A percentile compares a stretch with the other conserved stretches of the same genome.
These are phyloP conservation scores for Aspergillus tamarii DNA, from an alignment of 2,329 filamentous ascomycete species.

Conservation along the genomic window DNA sequence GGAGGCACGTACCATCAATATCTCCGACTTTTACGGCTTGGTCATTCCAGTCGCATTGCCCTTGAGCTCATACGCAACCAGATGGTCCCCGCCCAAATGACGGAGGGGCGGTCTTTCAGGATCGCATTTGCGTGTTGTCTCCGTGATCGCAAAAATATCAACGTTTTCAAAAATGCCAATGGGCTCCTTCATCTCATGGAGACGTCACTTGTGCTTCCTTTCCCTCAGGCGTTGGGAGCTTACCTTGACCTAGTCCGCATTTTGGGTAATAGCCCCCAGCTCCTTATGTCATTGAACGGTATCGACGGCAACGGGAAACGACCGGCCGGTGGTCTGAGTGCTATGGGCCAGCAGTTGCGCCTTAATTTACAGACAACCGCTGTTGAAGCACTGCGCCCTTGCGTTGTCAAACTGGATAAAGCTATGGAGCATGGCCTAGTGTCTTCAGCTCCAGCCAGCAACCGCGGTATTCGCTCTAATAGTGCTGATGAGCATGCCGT, in stretches of 20 bases:
- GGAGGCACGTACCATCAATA: conserved; percentile 69
- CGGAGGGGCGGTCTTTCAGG: conserved; percentile 62
- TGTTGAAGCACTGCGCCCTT: conserved; percentile 30
- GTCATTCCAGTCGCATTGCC: conserved; percentile 66
- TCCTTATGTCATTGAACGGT: conserved; percentile 33
- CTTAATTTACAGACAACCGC: conserved; percentile 29
- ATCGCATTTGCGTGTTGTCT: conserved; percentile 75
- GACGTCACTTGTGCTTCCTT: conserved; percentile 31
- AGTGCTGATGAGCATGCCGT: conserved; percentile 29
- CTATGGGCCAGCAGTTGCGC: conserved; percentile 30
- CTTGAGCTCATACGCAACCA: conserved; percentile 61
- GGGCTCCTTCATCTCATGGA: conserved; percentile 68
- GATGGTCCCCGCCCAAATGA: conserved; percentile 50
- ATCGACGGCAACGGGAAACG: conserved; percentile 23
- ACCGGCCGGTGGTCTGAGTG: conserved; percentile 21
- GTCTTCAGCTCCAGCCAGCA: conserved; percentile 6
- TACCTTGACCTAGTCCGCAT: conserved; percentile 34
- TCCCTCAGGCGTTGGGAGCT: conserved; percentile 31
- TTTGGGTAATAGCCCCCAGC: conserved; percentile 31
- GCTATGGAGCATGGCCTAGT: conserved; percentile 27
- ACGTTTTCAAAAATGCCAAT: conserved; percentile 67
- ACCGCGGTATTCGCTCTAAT: conserved; percentile 3
- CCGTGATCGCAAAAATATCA: conserved; percentile 75
- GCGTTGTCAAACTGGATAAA: conserved; percentile 31
- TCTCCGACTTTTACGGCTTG: conserved; percentile 67